Conservation (phyloP, 305 asterid genomes). For the Ilex paraguariensis region DNA sequence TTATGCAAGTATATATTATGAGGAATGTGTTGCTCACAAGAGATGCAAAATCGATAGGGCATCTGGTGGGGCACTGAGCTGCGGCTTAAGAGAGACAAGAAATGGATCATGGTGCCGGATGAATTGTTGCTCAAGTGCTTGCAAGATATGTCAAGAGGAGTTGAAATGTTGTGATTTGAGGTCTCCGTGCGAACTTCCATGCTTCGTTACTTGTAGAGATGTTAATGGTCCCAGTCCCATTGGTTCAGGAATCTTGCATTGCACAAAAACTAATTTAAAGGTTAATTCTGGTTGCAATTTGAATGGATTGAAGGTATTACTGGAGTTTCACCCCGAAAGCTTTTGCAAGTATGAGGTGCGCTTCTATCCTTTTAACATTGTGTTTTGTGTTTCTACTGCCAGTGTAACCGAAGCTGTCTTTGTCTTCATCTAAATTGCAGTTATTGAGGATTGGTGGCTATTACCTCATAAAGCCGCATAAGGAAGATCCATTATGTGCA, state of each 20-base stretch:
- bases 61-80: slow-evolving; percentile 19
- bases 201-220: slow-evolving; percentile 39
- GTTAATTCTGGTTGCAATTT: slow-evolving; percentile 35
- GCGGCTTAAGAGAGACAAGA: slow-evolving; percentile 24
- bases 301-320: slow-evolving; percentile 41
- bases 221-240: slow-evolving; percentile 32
- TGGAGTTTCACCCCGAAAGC: slow-evolving; percentile 62
- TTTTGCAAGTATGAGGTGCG: slow-evolving; percentile 54
- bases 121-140: slow-evolving; percentile 15
- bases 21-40: slow-evolving; percentile 26
- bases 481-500: slow-evolving; percentile 39
- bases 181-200: slow-evolving; percentile 35
- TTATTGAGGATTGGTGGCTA: slow-evolving; percentile 55
- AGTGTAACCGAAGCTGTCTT: background rate
- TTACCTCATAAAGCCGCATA: slow-evolving; percentile 54
- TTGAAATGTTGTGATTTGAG: slow-evolving; percentile 16
- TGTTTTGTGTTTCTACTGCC: slow-evolving; percentile 1
- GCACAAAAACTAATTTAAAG: slow-evolving; percentile 29
- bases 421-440: slow-evolving; percentile 38
- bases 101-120: slow-evolving; percentile 18
- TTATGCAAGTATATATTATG: slow-evolving; percentile 13
- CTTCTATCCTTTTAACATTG: slow-evolving; percentile 6
- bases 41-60: slow-evolving; percentile 42
- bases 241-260: slow-evolving; percentile 22
- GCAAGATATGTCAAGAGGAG: slow-evolving; percentile 18